These are phyloP conservation scores for Morella rubra DNA, from an alignment of 306 rosid genomes.

Conservation along the genomic window DNA sequence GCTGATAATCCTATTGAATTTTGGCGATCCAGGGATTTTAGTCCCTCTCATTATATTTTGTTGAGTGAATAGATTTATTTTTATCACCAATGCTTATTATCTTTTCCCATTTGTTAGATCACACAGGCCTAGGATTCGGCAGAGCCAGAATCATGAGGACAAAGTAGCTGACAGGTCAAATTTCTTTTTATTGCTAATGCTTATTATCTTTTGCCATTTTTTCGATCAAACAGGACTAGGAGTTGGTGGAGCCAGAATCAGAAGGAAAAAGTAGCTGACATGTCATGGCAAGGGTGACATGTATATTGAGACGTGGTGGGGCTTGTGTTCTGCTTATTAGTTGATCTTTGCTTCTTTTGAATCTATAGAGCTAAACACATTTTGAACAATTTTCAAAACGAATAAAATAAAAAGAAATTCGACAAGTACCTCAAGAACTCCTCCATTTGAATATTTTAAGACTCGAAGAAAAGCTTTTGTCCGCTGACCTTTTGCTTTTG, in stretches of 20 bases:
- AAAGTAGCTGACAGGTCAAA: background rate
- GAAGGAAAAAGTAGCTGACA: background rate
- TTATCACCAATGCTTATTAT: too few relatives aligned
- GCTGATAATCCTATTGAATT: too few relatives aligned
- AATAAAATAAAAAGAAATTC: background rate
- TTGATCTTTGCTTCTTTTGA: too few relatives aligned
- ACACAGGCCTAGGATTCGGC: too few relatives aligned
- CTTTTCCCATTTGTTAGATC: too few relatives aligned
- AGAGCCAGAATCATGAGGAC: too few relatives aligned
- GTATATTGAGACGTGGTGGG: background rate
- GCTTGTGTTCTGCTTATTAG: background rate
- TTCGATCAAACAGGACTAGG: background rate
- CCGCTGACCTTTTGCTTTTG: slow-evolving; percentile 60
- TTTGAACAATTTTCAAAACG: background rate
- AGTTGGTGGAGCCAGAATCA: background rate
- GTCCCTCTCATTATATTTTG: slow-evolving; percentile 11
- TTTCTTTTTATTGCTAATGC: background rate
- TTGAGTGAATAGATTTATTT: slow-evolving; percentile 11
- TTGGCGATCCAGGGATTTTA: background rate
- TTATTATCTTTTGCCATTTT: background rate
- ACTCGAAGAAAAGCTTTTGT: slow-evolving; percentile 94
- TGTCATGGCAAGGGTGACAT: background rate
- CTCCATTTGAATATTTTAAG: slow-evolving; percentile 78
- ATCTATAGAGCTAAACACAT: background rate
- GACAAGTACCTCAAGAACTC: slow-evolving; percentile 80